phyloP scores from a whole-genome alignment of 2,329 filamentous ascomycete genomes.

The Trichoderma koningiopsis region DNA sequence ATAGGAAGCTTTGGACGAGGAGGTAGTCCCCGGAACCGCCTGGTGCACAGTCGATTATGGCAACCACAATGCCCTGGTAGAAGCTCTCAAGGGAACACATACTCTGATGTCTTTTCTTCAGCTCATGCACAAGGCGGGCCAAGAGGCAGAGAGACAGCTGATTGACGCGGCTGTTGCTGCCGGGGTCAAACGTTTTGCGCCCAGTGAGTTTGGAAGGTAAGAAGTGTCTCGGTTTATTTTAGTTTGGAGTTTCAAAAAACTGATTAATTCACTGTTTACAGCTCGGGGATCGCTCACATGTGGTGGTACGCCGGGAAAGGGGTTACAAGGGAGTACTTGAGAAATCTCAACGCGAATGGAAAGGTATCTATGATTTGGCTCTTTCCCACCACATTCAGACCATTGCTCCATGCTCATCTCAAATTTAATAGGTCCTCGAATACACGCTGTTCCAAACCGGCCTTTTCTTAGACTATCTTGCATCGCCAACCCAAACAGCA shows the following conservation, averaged over 20 bases:
- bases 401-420: not conserved
- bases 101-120: conserved; percentile 57
- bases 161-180: conserved; percentile 60
- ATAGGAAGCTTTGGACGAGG: not conserved
- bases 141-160: conserved; percentile 45
- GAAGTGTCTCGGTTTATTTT: not conserved
- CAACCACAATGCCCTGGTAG: conserved; percentile 49
- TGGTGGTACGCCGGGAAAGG: conserved; percentile 55
- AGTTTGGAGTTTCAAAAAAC: conserved; percentile 13
- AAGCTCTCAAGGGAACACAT: conserved; percentile 49
- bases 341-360: conserved; percentile 45
- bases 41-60: conserved; percentile 44
- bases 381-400: not conserved
- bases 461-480: conserved; percentile 56
- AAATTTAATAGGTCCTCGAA: conserved; percentile 46
- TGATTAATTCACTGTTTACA: not conserved
- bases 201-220: conserved; percentile 58
- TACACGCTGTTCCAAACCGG: conserved; percentile 59
- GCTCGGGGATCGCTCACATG: conserved; percentile 38
- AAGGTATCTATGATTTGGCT: not conserved
- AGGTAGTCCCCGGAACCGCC: conserved; percentile 5
- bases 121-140: conserved; percentile 36
- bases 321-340: conserved; percentile 52
- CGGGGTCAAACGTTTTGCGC: conserved; percentile 62
- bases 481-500: conserved; percentile 48